Conservation (phyloP, 225 moss, liverwort and hornwort species). For the Sphagnum tenellum region DNA sequence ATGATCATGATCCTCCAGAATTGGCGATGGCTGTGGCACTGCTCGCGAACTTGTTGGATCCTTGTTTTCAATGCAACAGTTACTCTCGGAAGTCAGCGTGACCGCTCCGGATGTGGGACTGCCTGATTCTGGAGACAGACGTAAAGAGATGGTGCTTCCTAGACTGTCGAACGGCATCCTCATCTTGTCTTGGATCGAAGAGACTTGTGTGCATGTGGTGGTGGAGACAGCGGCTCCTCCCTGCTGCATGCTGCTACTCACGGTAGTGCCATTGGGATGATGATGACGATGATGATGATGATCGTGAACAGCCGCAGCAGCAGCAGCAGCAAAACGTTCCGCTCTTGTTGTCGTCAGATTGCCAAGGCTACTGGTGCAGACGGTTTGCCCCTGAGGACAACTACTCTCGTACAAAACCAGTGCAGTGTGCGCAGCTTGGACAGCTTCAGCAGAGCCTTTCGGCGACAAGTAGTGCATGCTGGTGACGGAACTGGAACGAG, state of each 20-base stretch:
- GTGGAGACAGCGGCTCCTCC: conserved; percentile 3
- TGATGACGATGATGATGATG: too few relatives aligned
- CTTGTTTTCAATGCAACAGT: conserved; percentile 58
- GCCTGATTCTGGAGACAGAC: conserved; percentile 81
- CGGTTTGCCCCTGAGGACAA: conserved; percentile 27
- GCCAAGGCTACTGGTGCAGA: conserved; percentile 41
- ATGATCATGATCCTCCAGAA: too few relatives aligned
- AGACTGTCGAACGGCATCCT: conserved; percentile 1
- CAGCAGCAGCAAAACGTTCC: conserved; percentile 58
- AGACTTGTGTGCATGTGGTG: conserved; percentile 59
- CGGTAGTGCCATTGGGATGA: conserved; percentile 28
- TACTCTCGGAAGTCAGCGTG: conserved; percentile 62
- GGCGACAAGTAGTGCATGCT: conserved; percentile 90
- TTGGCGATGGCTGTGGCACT: conserved; percentile 24
- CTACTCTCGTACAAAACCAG: conserved; percentile 41
- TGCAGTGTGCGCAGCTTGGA: conserved; percentile 7
- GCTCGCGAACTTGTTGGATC: conserved; percentile 29
- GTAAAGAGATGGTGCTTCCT: conserved; percentile 61
- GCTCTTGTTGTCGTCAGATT: conserved; percentile 29
- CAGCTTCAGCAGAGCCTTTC: conserved; percentile 15
- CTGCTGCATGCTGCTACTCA: conserved; percentile 23
- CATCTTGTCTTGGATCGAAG: conserved; percentile 16
- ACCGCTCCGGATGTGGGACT: conserved; percentile 73
- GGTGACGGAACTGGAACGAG: conserved; percentile 85
- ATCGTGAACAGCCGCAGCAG: conserved; percentile 4